Evolutionary conservation across 441 rosid species (phyloP), one percentile per base, ranked within the genome.

Genomic region (Pelargonium citronellum): DNA sequence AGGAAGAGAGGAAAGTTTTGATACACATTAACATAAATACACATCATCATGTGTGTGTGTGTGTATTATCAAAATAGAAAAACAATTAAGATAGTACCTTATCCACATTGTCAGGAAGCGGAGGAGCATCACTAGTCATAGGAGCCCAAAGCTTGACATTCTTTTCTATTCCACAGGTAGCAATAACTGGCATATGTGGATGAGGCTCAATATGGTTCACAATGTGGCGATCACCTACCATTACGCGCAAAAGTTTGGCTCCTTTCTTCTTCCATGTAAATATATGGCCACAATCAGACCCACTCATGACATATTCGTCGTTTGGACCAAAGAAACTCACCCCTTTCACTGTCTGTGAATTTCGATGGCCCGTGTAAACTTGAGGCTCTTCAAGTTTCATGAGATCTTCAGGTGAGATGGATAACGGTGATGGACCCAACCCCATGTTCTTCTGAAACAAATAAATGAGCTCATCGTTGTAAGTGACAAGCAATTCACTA

Each of bases 201-300:
- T 87, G 92, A 67, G 91, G 85, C 81, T 83, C 89, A 1, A 90
- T 80, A n/a, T 86, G 88, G 65, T 90, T 90, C 66, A 86, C 96
- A 39, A 90, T 60, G 53, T 71, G 72, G 43, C 78, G 79, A 80
- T 88, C 92, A 67, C 88, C 94, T n/a, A 37, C 41, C 88, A 86
- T 87, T 1, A 81, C 39, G 13, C 91, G 87, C 53, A 87, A 81
- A 46, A 90, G 88, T 80, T 80, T 85, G 46, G 84, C 86, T 2
- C 79, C 88, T 70, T 66, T 75, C 85, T 90, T 90, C 79, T 77
- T 83, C 96, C 96, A 90, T 24, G 88, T 81, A 73, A 87, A 90
- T 47, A 90, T 83, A 66, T 83, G 87, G 67, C 94, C 91, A 63
- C 92, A 90, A 77, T 90, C 96, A 67, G 96, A 90, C 60, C 94